Conservation (phyloP, 176 grass and related monocot species). For the Oryza australiensis region DNA sequence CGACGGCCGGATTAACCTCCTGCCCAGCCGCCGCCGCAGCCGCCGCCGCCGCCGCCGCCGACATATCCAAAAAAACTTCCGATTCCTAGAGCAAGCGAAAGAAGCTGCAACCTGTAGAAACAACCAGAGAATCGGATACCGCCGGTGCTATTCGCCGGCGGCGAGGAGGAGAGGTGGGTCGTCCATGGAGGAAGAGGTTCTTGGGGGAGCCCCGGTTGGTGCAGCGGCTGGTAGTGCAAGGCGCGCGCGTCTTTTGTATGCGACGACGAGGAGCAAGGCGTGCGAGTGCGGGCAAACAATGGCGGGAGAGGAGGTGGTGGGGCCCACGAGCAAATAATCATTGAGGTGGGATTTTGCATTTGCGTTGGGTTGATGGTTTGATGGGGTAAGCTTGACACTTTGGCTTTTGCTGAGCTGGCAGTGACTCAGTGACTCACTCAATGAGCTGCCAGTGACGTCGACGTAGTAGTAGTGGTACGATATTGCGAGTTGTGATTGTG, state of each 20-base stretch:
- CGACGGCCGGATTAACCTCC: slow-evolving; percentile 36
- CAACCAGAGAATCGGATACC: not conserved
- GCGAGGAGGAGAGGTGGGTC: slow-evolving; percentile 32
- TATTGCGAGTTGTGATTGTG: not conserved
- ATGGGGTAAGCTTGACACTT: slow-evolving; percentile 3
- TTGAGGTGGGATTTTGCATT: slow-evolving; percentile 35
- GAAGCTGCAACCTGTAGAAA: not conserved
- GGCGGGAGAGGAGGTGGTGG: slow-evolving; percentile 42
- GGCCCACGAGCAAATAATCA: slow-evolving; percentile 62
- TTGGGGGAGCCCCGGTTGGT: slow-evolving; percentile 27
- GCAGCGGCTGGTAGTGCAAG: slow-evolving; percentile 29
- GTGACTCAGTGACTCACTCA: not conserved
- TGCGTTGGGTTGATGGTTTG: not conserved
- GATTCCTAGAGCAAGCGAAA: not conserved
- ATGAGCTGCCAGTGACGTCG: not conserved
- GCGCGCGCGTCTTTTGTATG: slow-evolving; percentile 43
- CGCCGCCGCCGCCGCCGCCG: slow-evolving; percentile 19
- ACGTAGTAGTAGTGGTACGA: not conserved
- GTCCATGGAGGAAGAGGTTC: slow-evolving; percentile 37
- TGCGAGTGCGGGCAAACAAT: slow-evolving; percentile 42
- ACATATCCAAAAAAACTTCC: not conserved
- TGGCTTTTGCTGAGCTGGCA: slow-evolving; percentile 21
- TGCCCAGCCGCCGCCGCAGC: slow-evolving; percentile 31
- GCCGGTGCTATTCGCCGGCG: slow-evolving; percentile 33
- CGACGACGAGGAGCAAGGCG: not conserved